Evolutionary conservation across 371 early-diverging fungal species (phyloP), one percentile per base, ranked within the genome.

Genomic region (Actinomucor elegans): DNA sequence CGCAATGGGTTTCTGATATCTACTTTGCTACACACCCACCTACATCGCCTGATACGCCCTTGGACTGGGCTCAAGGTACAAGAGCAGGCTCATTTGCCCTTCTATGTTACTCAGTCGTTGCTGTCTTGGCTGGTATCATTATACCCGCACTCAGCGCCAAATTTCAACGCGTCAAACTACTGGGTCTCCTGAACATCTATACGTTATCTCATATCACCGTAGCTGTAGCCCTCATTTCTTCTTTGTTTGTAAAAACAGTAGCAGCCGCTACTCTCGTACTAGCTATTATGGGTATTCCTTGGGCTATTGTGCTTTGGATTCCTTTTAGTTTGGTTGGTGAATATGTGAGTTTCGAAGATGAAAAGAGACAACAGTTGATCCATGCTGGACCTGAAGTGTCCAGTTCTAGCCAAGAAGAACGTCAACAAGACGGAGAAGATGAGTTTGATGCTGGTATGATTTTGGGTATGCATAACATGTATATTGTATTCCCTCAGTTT

Each of bases 391-490:
- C 47, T 0, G 17, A 40, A 1, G 14, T 23, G 24, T 28, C 52
- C 14, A 52, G 28, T 1, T 17, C 23, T 11, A 20, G 20, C 6
- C 43, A 44, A n/a, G 52, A 50, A 29, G 61, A 59, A n/a, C 48
- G 41, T 12, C 50, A 57, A 5, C 66, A 69, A 34, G 59, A 69
- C 14, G 10, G n/a, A 33, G 35, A 48, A 15, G 76, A 75, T 26
- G 78, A 78, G 12, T 78, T 78, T 52, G 78, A 78, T 51, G 81
- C 84, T 0, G 92, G 92, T 5, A 75, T 88, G 67, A 80, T 90
- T 4, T 63, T 93, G 7, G 93, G 92, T 1, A 87, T 93, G 11
- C 90, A 90, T 56, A 93, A 93, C 59, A 82, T 91, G 71, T 91
- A 89, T 52, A 85, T 93, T 51, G 91, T 90, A 3, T 72, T 90